Base-by-base conservation (phyloP, 768 basidiomycete species). In the Serendipita sp. region DNA sequence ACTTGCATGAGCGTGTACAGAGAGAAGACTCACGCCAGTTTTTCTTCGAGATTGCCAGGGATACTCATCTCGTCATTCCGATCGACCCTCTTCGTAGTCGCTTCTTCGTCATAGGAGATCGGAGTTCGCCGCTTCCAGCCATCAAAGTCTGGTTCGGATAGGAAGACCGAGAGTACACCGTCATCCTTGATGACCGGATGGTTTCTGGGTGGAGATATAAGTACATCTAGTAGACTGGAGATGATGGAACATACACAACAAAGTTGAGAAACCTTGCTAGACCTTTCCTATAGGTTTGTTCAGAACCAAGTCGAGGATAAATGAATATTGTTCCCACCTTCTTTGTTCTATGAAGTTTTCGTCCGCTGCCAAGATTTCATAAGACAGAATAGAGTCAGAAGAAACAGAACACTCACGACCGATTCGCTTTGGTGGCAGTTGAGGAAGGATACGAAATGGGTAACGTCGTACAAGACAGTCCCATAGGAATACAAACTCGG, bases 101-200 rank as follows among this genome's bases (percentile, higher is more conserved):
- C 89, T 72, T 97, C 95, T 75, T 97, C 95, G 34, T 95, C 92
- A 63, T 91, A 76, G 2, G 86, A 85, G 8, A 95, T 78, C 2
- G 73, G 72, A 1, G 84, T 80, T 52, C 86, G 80, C 72, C 93
- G 95, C 51, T 91, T 80, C 92, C 92, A 96, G 48, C 78, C 75
- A 70, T 97, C 90, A 67, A 97, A 87, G 18, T 89, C 87, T 2
- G 84, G 79, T 70, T 92, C 91, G 2, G 84, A 83, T 11, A 97
- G 76, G 75, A 97, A 97, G 0, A 83, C 84, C 5, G 83, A 78
- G 13, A 97, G 76, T 5, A 94, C 76, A 7, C 86, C 91, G 67
- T 97, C 93, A 13, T 91, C 88, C 72, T 85, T 88, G 67, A 98
- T 80, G 34, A 94, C 79, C 0, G 95, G 96, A 69, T 99, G 96